Evolutionary conservation across 2,329 filamentous ascomycete species (phyloP), one percentile per base, ranked within the genome.

Genomic region (Acephala macrosclerotiorum): DNA sequence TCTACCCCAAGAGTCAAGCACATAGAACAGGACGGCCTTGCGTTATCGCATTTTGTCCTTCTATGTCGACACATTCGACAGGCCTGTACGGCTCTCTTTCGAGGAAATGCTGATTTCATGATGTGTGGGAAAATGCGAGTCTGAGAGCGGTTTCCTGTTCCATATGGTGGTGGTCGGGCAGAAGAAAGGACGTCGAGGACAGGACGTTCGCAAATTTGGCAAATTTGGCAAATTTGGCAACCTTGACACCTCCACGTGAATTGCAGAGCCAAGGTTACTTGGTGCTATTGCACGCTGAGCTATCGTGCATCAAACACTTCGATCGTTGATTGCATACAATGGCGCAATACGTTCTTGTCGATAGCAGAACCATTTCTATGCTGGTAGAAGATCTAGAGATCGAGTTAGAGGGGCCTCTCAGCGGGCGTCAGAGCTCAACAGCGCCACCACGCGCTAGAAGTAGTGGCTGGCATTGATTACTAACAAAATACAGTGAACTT

Each of bases 1-100:
- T 76, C 74, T 14, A 75, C 72, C 40, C 75, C 76, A 51, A 77
- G 71, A 40, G 71, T 72, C 56, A 73, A 61, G 53, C 76, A 77
- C 22, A 73, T 73, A 8, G 73, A 73, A 42, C 76, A 77, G 12
- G 74, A 68, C 18, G 76, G 76, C 49, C 73, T 69, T 60, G 70
- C 74, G 56, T 77, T 76, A 64, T 77, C 74, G 64, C 76, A 77
- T 66, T 77, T 77, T 16, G 75, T 77, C 47, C 75, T 65, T 35
- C 76, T 67, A 22, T 73, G 69, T 38, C 76, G 68, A 66, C 76
- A 77, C 14, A 73, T 74, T 58, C 76, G 74, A 64, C 76, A 77
- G 12, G 76, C 76, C 63, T 72, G 70, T 42, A 77, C 73, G 22
- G 76, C 76, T 40, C 76, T 71, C 60, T 76, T 77, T 53, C 76